These are phyloP conservation scores for Heritiera littoralis DNA, from an alignment of 345 rosid species.

Conservation along the genomic window DNA sequence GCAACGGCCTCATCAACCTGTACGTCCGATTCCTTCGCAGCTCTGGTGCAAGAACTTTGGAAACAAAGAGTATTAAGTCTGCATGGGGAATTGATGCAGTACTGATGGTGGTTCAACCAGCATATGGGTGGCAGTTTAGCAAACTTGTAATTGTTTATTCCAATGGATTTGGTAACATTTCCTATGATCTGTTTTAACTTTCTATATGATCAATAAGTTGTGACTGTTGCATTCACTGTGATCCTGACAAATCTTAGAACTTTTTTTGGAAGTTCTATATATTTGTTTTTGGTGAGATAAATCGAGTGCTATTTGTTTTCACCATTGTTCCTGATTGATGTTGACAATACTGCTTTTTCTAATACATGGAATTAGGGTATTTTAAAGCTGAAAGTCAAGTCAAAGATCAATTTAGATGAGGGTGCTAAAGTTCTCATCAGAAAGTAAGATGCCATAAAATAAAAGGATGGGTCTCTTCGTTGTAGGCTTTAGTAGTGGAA, in stretches of 20 bases:
- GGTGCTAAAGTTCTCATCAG: background rate
- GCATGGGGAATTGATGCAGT: background rate
- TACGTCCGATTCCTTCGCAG: slow-evolving; percentile 97
- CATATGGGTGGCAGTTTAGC: slow-evolving; percentile 3
- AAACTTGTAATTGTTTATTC: slow-evolving; percentile 19
- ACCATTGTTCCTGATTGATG: background rate
- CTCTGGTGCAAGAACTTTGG: slow-evolving; percentile 99
- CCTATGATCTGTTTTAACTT: slow-evolving; percentile 18
- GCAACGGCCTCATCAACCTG: slow-evolving; percentile 97
- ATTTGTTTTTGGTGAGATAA: background rate
- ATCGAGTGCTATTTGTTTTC: background rate
- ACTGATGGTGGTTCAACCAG: slow-evolving; percentile 1
- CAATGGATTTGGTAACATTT: slow-evolving; percentile 16
- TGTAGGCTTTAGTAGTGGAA: background rate
- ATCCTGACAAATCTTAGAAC: background rate
- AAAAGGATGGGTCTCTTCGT: background rate
- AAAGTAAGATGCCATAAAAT: background rate
- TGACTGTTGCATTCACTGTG: background rate
- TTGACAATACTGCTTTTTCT: background rate
- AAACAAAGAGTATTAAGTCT: slow-evolving; percentile 61
- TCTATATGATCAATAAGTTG: slow-evolving; percentile 27
- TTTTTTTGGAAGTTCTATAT: background rate
- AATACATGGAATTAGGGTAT: background rate
- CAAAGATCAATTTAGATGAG: background rate
- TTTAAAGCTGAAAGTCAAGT: background rate